phyloP scores from a whole-genome alignment of 106 monocot species.

The Agapanthus africanus region DNA sequence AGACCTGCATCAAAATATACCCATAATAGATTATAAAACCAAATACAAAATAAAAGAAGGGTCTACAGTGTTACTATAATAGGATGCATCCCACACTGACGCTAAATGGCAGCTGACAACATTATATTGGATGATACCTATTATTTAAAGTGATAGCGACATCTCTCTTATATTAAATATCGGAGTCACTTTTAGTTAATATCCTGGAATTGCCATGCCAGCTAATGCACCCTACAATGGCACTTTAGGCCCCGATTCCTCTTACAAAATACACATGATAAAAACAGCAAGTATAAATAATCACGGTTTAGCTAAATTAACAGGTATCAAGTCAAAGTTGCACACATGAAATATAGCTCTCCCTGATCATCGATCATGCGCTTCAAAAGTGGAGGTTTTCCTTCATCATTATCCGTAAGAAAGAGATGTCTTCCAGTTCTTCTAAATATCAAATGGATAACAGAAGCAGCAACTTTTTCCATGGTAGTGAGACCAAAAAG shows the following conservation, averaged over 20 bases:
- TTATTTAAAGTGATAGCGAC: no score
- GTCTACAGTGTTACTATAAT: no score
- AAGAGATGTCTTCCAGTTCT: conserved; percentile 96
- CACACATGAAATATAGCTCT: conserved; percentile 72
- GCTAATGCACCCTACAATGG: no score
- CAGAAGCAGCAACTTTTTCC: conserved; percentile 58
- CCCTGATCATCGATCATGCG: conserved; percentile 73
- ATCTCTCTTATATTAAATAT: no score
- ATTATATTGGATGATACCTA: no score
- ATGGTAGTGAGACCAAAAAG: conserved; percentile 75
- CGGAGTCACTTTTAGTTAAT: no score
- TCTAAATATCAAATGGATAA: conserved; percentile 87
- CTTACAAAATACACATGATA: no score
- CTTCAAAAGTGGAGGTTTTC: conserved; percentile 60
- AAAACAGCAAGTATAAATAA: no score
- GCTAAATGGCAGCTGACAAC: no score
- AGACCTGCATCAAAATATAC: conserved; percentile 44
- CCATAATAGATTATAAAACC: background rate
- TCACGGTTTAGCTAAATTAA: background rate
- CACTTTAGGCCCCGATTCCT: no score
- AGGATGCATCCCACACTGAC: no score
- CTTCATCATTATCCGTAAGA: conserved; percentile 66
- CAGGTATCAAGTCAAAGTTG: background rate
- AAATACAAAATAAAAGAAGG: background rate
- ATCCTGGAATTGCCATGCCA: no score